A percentile compares a stretch with the other conserved stretches of the same genome.
Evolutionary conservation across 768 basidiomycete genomes (phyloP).

Genomic region (Scleroderma citrinum): DNA sequence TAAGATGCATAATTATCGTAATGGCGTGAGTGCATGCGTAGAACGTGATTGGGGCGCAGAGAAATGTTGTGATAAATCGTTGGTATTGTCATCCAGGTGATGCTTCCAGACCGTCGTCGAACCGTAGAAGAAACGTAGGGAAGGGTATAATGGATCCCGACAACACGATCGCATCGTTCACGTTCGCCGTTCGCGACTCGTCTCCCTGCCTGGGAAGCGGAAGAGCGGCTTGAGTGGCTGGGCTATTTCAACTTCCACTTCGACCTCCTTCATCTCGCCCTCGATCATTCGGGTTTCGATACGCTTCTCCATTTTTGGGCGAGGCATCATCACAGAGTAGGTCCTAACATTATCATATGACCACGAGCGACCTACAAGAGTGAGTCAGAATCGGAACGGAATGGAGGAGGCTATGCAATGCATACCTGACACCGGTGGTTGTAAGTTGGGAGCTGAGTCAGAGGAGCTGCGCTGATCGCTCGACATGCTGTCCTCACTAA

Average conservation of each 20-base stretch:
- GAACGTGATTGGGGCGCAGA: slow-evolving; percentile 10
- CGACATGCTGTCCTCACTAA: slow-evolving; percentile 32
- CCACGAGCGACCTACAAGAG: slow-evolving; percentile 60
- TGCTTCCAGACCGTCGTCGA: slow-evolving; percentile 26
- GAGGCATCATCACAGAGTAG: slow-evolving; percentile 50
- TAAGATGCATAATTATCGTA: slow-evolving; percentile 22
- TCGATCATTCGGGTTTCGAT: slow-evolving; percentile 44
- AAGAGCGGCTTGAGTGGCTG: slow-evolving; percentile 61
- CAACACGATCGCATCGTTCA: slow-evolving; percentile 13
- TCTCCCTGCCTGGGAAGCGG: slow-evolving; percentile 52
- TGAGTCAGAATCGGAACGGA: slow-evolving; percentile 6
- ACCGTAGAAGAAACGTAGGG: slow-evolving; percentile 16
- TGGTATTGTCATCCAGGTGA: slow-evolving; percentile 29
- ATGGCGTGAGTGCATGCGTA: slow-evolving; percentile 17
- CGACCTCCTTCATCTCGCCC: slow-evolving; percentile 47
- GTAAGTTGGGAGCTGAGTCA: slow-evolving; percentile 19
- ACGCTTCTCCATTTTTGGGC: slow-evolving; percentile 48
- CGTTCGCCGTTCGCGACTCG: slow-evolving; percentile 22
- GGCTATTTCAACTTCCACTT: slow-evolving; percentile 48
- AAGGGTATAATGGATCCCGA: slow-evolving; percentile 26
- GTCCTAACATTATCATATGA: slow-evolving; percentile 70
- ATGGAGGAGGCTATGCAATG: neutral
- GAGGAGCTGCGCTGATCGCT: slow-evolving; percentile 19
- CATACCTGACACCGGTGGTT: slow-evolving; percentile 53
- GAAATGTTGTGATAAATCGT: slow-evolving; percentile 30